phyloP scores from a whole-genome alignment of 345 rosid species.

The Crucihimalaya himalaica region DNA sequence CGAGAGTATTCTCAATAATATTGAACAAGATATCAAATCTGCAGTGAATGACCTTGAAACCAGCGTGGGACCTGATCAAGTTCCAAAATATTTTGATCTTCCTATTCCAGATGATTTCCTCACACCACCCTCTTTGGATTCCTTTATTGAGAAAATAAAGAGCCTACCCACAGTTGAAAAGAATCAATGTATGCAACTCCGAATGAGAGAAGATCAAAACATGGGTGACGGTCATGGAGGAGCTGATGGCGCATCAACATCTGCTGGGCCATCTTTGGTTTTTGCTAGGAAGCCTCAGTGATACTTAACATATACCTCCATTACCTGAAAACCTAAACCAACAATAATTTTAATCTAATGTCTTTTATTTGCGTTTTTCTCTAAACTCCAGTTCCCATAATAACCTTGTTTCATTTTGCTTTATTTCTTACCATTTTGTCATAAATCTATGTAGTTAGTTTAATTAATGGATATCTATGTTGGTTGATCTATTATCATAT shows the following conservation, averaged over 20 bases:
- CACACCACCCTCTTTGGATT: not conserved
- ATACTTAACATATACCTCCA: not conserved
- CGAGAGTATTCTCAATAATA: not conserved
- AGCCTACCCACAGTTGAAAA: not conserved
- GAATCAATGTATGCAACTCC: too few species aligned
- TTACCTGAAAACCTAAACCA: not conserved
- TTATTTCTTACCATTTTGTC: not conserved
- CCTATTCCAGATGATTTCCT: not conserved
- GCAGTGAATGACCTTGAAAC: not conserved
- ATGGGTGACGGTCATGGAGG: not conserved
- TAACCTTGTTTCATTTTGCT: not conserved
- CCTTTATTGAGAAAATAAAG: not conserved
- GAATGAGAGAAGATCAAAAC: too few species aligned
- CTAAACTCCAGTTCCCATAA: not conserved
- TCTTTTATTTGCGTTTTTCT: not conserved
- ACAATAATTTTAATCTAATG: not conserved
- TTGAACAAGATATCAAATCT: not conserved
- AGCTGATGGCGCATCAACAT: not conserved
- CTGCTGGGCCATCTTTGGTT: not conserved
- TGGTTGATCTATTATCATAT: not conserved
- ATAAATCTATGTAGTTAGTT: not conserved
- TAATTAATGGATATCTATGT: not conserved
- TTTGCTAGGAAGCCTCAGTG: not conserved
- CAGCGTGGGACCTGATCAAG: not conserved
- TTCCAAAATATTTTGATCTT: not conserved